Base-by-base conservation (phyloP, 441 rosid genomes). In the Corymbia calophylla region DNA sequence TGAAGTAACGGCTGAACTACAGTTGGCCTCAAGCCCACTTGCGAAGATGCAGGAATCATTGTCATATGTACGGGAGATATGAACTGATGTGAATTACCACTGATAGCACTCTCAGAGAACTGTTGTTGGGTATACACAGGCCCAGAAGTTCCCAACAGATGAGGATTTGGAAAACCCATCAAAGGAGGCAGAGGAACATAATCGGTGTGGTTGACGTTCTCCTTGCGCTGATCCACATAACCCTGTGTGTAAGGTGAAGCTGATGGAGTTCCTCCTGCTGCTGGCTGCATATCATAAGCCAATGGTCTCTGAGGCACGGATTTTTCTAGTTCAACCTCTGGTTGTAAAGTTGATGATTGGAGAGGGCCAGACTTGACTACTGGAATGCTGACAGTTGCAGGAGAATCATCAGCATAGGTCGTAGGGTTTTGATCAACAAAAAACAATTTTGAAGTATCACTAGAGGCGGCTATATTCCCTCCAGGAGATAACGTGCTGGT, bases 11-110 rank as follows among this genome's bases (percentile, higher is more conserved):
- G 93, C 93, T 94, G 94, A 91, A 93, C 90, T 87, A 92, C 80
- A 32, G 90, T 62, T 86, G 95, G 94, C 91, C 96, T 91, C 77
- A 92, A 51, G 86, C 96, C 91, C 58, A 88, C 93, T 53, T 91
- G 96, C 80, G 96, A 89, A 77, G 94, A 68, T 31, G 94, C 66
- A 8, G 94, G 92, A 32, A 89, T 62, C 92, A 93, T 90, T 54
- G 94, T 91, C 95, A 94, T 91, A 81, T 94, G 95, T 84, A 87
- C 88, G 17, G 94, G 91, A 88, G 95, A 93, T 81, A 94, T 81
- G 91, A 91, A 94, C 31, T 93, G 96, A 89, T 86, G 95, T 39
- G 95, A 55, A 87, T 91, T 23, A 68, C 89, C 66, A 64, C 92
- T 89, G 44, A 89, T 39, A 60, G 90, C 89, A 89, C 68, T 90